Evolutionary conservation across 306 rosid species (phyloP), one percentile per base, ranked within the genome.

Genomic region (Dryas alaskensis): DNA sequence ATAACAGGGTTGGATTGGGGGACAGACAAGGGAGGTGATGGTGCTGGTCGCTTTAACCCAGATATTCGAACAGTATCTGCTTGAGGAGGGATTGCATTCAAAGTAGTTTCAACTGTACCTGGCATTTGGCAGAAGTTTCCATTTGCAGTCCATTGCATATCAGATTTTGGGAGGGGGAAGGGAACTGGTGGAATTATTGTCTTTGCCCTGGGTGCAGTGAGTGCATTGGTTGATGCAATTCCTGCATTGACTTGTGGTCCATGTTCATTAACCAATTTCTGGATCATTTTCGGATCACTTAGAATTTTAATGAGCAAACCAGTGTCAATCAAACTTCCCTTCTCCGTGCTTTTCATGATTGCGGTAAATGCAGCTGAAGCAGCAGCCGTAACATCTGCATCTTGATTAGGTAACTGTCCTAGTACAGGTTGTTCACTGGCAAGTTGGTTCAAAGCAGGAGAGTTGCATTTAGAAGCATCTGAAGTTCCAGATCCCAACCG

Each of bases 271-370:
- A 71, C 65, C 83, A 92, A 81, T 60, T 83, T 87, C 78, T 71
- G 82, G 68, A 89, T 83, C 87, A 88, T 69, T 78, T 81, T 79
- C 25, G 92, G 90, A 73, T 92, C 92, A 16, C 77, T 84, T 31
- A 88, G 76, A 64, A 92, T 82, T 65, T 76, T 81, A 62, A 88
- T 73, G 50, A 92, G 94, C 54, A 86, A 71, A 69, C 87, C 83
- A 4, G 84, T 82, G 65, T 89, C 93, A 9, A 92, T 84, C 78
- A 68, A 4, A 81, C 79, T 79, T 37, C 86, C 90, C 72, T 81
- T 83, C 75, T 92, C 87, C 8, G 63, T 82, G 66, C 77, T 81
- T 62, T 76, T 81, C 79, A 64, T 52, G 63, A 85, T 40, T 73
- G 91, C 78, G 10, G 89, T 79, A 42, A 83, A 51, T 51, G 87